Evolutionary conservation across 208 protist species (phyloP), one percentile per base, ranked within the genome.

Genomic region (Leishmania aethiopica): DNA sequence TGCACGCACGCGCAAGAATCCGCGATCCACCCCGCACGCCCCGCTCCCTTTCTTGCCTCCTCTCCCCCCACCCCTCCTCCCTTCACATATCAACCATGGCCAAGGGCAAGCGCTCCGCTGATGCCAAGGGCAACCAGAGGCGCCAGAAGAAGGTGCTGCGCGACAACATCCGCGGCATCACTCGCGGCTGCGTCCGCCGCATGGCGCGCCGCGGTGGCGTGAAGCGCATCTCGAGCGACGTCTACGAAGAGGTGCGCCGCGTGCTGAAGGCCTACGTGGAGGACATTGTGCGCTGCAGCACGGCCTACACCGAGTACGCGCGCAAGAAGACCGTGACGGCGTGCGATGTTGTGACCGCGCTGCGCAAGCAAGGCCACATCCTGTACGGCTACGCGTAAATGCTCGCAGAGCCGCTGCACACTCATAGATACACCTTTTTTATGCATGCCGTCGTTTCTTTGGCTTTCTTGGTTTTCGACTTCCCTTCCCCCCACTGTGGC

Each of bases 121-220:
- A 89, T 75, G 88, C 91, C 83, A 93, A 93, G 88, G 91, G 89
- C 67, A 87, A 81, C 83, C 87, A 91, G 88, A 96, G 95, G 89
- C 90, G 91, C 84, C 91, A 94, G 86, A 95, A 95, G 86, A 96
- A 96, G 89, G 90, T 94, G 77, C 85, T 96, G 51, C 92, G 94
- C 86, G 93, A 97, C 85, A 94, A 94, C 88, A 94, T 97, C 79
- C 89, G 86, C 83, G 93, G 92, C 87, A 95, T 96, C 86, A 96
- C 92, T 45, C 92, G 91, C 77, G 94, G 92, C 76, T 93, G 93
- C 64, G 96, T 97, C 81, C 91, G 94, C 88, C 92, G 96, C 88
- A 87, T 98, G 66, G 96, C 96, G 72, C 92, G 96, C 89, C 90
- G 96, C 88, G 96, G 96, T 84, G 96, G 96, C 82, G 94, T 98